phyloP scores from a whole-genome alignment of 805 yeast genomes.

The Candida rishiriensis region DNA sequence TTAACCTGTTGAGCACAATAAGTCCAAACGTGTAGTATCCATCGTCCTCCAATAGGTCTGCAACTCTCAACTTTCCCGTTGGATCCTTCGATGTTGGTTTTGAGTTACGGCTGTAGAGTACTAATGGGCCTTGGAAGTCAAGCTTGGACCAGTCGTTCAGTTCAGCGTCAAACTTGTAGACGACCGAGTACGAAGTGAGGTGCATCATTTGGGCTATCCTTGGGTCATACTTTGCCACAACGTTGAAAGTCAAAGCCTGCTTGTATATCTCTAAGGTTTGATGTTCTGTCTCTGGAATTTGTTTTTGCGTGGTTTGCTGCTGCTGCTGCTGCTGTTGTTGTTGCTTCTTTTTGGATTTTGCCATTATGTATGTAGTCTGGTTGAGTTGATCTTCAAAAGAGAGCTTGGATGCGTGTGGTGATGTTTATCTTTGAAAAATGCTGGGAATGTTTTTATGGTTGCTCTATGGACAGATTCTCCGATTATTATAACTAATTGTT shows the following conservation, averaged over 20 bases:
- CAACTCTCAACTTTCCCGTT: slow-evolving; percentile 4
- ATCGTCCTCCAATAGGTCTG: slow-evolving; percentile 33
- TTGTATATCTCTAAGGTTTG: slow-evolving; percentile 57
- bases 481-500: no score
- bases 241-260: slow-evolving; percentile 68
- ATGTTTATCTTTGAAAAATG: no score
- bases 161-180: slow-evolving; percentile 56
- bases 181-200: slow-evolving; percentile 67
- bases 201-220: slow-evolving; percentile 61
- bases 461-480: no score
- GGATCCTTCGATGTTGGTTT: slow-evolving; percentile 1
- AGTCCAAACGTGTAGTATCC: slow-evolving; percentile 58
- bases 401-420: no score
- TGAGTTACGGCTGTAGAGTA: slow-evolving; percentile 43
- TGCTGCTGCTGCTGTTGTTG: not conserved
- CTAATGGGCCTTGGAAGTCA: slow-evolving; percentile 67
- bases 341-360: not conserved
- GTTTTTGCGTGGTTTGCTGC: not conserved
- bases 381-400: no score
- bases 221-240: slow-evolving; percentile 74
- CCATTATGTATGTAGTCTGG: not conserved
- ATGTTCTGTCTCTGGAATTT: slow-evolving; percentile 35
- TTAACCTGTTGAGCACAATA: slow-evolving; percentile 61
- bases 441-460: no score
- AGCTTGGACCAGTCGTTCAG: slow-evolving; percentile 65